Base-by-base conservation (phyloP, 495 filamentous ascomycete genomes). In the Podospora didyma region DNA sequence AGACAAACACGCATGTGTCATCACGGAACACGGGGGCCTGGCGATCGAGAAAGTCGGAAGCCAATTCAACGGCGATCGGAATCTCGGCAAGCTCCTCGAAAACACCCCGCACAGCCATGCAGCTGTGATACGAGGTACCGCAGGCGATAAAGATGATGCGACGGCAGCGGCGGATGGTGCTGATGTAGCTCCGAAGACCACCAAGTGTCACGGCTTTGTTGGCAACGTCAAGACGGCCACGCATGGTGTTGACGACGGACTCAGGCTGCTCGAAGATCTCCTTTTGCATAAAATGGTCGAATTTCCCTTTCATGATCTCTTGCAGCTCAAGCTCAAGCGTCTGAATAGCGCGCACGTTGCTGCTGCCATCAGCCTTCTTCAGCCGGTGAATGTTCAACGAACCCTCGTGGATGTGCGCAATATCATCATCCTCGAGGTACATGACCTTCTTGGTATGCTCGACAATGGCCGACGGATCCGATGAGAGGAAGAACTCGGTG, bases 271-370 rank as follows among this genome's bases (percentile, higher is more conserved):
- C 94, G 73, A 97, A 98, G 67, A 98, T 98, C 72, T 98, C 94
- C 81, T 98, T 98, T 71, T 98, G 95, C 94, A 98, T 98, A 81
- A 97, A 98, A 75, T 98, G 94, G 70, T 98, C 94, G 75, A 97
- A 98, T 68, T 93, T 95, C 69, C 94, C 94, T 84, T 97, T 98
- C 94, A 98, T 98, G 73, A 98, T 98, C 78, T 98, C 94, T 78
- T 98, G 94, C 53, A 98, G 86, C 82, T 98, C 90, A 41, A 98
- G 86, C 77, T 98, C 94, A 53, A 98, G 83, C 44, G 94, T 98
- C 79, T 98, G 94, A 73, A 98, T 98, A 51, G 88, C 89, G 66
- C 94, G 91, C 52, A 97, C 92, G 68, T 96, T 96, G 69, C 91
- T 96, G 61, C 89, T 90, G 51, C 94, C 95, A 76, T 97, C 93